Evolutionary conservation across 257 asterid species (phyloP), one percentile per base, ranked within the genome.

Genomic region (Solanum chaucha): DNA sequence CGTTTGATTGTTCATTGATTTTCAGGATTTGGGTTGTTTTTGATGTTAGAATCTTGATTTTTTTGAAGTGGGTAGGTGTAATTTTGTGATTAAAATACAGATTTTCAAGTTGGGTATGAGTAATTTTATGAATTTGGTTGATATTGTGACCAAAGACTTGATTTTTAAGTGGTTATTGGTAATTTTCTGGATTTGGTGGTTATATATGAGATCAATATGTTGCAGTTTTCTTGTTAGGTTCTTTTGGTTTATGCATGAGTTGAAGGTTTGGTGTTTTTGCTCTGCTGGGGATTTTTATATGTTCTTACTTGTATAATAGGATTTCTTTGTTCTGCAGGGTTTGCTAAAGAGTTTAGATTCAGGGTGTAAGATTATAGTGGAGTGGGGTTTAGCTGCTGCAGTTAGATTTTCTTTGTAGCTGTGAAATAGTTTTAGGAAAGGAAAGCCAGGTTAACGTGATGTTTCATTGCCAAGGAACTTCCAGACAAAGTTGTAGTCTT

Each of bases 381-480:
- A 58, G 5, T 58, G 65, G 65, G 24, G 65, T 58, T 58, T 58
- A 58, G 65, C 65, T 58, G 65, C 65, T 58, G 24, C 24, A 19
- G 65, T 58, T 58, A 58, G 65, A 80, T 15, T 26, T 51, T 46
- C 40, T 80, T 80, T 80, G 67, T 10, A 58, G 41, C 17, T n/a
- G 34, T 65, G 83, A 20, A 41, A 9, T 55, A 12, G 86, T 73
- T 68, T 26, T 67, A 14, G 40, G 86, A 86, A 85, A 83, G 84
- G 58, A 64, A 86, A 85, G 44, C 84, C 67, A 40, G 58, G 84
- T 36, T 41, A 46, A 12, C 36, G 72, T 64, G 87, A 97, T 97
- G 99, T 96, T 93, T 90, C 96, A 94, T 86, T 87, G 93, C 85
- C 98, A 93, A 91, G 99, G 99, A 89, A 89, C 96, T 89, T 88